Evolutionary conservation across 2,329 filamentous ascomycete species (phyloP).

Genomic region (Ceratocystiopsis sp.): DNA sequence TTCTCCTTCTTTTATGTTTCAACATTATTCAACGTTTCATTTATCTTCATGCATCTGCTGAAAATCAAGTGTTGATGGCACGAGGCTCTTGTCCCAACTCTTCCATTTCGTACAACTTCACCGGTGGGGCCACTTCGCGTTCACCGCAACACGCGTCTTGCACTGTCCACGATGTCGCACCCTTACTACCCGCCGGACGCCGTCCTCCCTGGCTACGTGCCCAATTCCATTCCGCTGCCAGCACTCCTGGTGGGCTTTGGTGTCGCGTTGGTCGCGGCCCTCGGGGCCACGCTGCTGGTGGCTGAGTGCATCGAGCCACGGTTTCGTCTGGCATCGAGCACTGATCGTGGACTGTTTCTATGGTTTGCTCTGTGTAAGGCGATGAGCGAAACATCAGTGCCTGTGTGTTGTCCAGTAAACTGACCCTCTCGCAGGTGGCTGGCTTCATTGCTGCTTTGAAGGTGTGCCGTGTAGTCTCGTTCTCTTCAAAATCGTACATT

Average conservation of each 20-base stretch:
- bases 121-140: not conserved
- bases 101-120: not conserved
- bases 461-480: conserved; percentile 24
- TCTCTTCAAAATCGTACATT: not conserved
- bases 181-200: conserved; percentile 33
- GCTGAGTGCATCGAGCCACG: conserved; percentile 9
- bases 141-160: too few species aligned
- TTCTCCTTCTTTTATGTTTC: too few species aligned
- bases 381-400: not conserved
- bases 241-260: conserved; percentile 22
- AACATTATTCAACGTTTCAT: too few species aligned
- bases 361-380: conserved; percentile 40
- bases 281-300: conserved; percentile 17
- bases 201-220: conserved; percentile 24
- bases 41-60: too few species aligned
- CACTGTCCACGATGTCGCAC: conserved; percentile 14
- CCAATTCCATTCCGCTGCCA: conserved; percentile 25
- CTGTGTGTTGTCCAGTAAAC: too few species aligned
- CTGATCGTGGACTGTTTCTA: conserved; percentile 26
- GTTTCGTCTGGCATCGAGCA: conserved; percentile 14
- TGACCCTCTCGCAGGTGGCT: conserved; percentile 29
- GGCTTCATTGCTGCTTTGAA: conserved; percentile 69
- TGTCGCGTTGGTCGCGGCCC: conserved; percentile 18
- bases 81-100: too few species aligned
- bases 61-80: too few species aligned